Percentiles rank a stretch among this genome's conserved stretches.
Evolutionary conservation across 441 rosid genomes (phyloP).

Genomic region (Biscutella auriculata): DNA sequence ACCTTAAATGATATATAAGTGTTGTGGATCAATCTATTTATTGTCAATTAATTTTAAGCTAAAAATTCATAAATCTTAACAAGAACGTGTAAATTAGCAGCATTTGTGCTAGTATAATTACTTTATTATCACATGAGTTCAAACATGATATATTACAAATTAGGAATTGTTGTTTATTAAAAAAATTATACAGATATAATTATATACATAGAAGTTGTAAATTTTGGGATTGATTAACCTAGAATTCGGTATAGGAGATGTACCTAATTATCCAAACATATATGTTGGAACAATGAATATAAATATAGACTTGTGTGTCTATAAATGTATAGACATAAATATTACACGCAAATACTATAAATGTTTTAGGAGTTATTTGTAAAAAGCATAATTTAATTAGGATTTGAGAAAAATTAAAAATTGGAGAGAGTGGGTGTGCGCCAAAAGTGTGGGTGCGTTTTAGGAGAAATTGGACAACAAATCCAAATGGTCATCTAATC

Average conservation of each 20-base stretch:
- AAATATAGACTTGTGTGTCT: constrained; percentile 2
- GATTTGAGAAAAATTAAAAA: background rate
- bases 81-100: too few relatives aligned
- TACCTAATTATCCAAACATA: background rate
- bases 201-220: background rate
- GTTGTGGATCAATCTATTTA: too few relatives aligned
- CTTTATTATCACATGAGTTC: background rate
- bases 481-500: constrained; percentile 28
- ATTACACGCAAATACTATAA: background rate
- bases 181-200: background rate
- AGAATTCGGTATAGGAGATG: background rate
- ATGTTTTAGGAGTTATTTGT: background rate
- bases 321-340: constrained; percentile 5
- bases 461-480: constrained; percentile 16
- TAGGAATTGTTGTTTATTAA: background rate
- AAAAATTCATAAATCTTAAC: too few relatives aligned
- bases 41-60: too few relatives aligned
- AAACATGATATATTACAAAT: too few relatives aligned
- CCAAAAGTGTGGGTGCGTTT: constrained; percentile 26
- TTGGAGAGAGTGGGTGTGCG: constrained; percentile 14
- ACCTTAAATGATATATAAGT: too few relatives aligned
- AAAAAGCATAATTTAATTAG: background rate
- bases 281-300: background rate
- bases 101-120: too few relatives aligned
- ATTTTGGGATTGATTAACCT: background rate